Conservation (phyloP, 371 early-diverging fungal genomes). For the Mortierella sp. region DNA sequence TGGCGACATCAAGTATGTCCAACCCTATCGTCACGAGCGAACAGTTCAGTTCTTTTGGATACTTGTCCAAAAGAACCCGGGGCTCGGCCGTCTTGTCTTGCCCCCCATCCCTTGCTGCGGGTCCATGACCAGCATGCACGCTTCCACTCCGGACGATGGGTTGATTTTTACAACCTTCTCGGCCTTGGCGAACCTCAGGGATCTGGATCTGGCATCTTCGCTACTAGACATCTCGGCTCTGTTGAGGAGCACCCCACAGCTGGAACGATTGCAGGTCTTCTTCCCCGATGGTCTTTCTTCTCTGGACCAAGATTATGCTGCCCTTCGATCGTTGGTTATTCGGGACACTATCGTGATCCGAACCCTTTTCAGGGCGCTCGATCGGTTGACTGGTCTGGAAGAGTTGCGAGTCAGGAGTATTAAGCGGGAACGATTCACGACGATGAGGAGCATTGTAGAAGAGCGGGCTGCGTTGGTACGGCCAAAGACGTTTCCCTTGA, state of each 20-base stretch:
- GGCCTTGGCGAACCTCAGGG: neutral
- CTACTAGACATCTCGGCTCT: neutral
- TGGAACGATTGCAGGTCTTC: neutral
- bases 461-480: too few species aligned
- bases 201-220: neutral
- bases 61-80: neutral
- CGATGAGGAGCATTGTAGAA: too few species aligned
- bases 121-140: neutral
- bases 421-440: neutral
- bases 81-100: neutral
- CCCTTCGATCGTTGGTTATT: neutral
- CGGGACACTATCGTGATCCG: neutral
- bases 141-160: neutral
- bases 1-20: neutral
- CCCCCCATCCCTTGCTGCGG: neutral
- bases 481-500: neutral
- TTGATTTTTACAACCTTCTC: neutral
- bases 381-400: neutral
- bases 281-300: neutral
- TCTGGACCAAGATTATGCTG: neutral
- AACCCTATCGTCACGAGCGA: neutral
- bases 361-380: neutral
- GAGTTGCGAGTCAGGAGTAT: neutral
- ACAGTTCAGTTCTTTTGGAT: neutral
- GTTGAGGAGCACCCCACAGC: neutral